Base-by-base conservation (phyloP, 306 rosid genomes). In the Oxytropis ochrocephala region DNA sequence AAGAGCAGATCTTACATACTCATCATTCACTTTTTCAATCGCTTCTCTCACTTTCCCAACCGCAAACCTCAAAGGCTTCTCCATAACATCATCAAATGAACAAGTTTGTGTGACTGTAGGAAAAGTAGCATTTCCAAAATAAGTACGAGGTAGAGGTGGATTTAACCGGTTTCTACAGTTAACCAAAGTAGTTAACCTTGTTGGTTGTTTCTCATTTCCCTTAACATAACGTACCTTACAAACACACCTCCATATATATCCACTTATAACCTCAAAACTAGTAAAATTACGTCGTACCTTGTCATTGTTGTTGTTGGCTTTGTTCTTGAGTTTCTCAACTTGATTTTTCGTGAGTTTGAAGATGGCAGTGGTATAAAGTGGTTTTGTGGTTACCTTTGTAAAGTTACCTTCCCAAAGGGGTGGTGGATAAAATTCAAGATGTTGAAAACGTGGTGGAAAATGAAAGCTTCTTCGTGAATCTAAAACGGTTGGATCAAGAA, bases 201-300 rank as follows among this genome's bases (percentile, higher is more conserved):
- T 79, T 0, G 55, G 66, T 5, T 82, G 83, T 30, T 11, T 8
- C 4, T 13, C 14, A 48, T 61, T 58, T 3, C 74, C 65, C 0
- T 1, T 0, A 1, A 1, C 64, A 36, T 19, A 30, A 8, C 78
- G 52, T 17, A 46, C 82, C 74, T 71, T 83, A 8, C 50, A 43
- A 13, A 77, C 80, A 7, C 81, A 76, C 30, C 54, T 76, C 84
- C 87, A 83, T 11, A 83, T 47, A 21, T 79, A 75, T 12, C 87
- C 82, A 4, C 39, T 36, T 4, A 83, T 69, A 2, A 79, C 79
- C 67, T 79, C 84, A 56, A 79, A 76, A 29, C 78, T 51, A 7
- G 85, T 67, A 8, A 10, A 77, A 50, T 30, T 1, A 2, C 54
- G 54, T 7, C 54, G 54, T 2, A 49, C 54, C 43, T 38, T 33